A percentile compares a stretch with the other conserved stretches of the same genome.
These are phyloP conservation scores for Helichrysum umbraculigerum DNA, from an alignment of 129 eudicot genomes.

Conservation along the genomic window DNA sequence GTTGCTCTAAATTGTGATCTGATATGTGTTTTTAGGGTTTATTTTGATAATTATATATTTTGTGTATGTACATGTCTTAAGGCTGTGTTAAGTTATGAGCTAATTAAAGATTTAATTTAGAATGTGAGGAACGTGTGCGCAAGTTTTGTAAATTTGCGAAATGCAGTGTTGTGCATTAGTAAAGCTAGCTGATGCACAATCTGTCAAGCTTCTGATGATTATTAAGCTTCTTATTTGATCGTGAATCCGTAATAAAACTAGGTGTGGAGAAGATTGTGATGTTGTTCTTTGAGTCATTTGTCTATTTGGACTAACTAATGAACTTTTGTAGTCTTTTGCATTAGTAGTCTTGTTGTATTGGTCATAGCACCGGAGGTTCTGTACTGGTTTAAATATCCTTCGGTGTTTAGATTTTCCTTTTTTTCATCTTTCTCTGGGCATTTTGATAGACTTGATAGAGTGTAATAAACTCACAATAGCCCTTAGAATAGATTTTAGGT, in stretches of 20 bases:
- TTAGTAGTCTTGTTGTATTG: background rate
- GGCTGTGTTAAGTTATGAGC: conserved; percentile 2
- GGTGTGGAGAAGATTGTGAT: conserved; percentile 8
- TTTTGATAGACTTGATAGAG: background rate
- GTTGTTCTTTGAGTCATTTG: background rate
- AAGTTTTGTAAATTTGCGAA: no score
- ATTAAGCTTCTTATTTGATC: background rate
- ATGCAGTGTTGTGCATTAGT: no score
- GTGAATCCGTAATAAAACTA: background rate
- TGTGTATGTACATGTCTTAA: conserved; percentile 13
- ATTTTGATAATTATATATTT: background rate
- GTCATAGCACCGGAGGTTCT: conserved; percentile 2
- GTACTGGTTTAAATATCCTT: background rate
- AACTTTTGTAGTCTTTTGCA: background rate
- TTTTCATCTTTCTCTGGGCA: background rate
- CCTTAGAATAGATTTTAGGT: conserved; percentile 5
- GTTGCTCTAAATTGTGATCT: conserved; percentile 20
- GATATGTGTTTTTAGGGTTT: conserved; percentile 17
- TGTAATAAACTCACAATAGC: conserved; percentile 1
- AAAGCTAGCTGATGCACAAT: no score
- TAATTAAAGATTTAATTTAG: background rate
- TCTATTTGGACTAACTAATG: background rate
- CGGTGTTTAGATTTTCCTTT: no score
- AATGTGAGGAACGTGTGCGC: background rate
- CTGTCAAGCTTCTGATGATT: background rate